Percentiles rank a stretch among this genome's conserved stretches.
These are phyloP conservation scores for Casaregolazyma lundiana DNA, from an alignment of 1,139 yeast species.

Conservation along the genomic window DNA sequence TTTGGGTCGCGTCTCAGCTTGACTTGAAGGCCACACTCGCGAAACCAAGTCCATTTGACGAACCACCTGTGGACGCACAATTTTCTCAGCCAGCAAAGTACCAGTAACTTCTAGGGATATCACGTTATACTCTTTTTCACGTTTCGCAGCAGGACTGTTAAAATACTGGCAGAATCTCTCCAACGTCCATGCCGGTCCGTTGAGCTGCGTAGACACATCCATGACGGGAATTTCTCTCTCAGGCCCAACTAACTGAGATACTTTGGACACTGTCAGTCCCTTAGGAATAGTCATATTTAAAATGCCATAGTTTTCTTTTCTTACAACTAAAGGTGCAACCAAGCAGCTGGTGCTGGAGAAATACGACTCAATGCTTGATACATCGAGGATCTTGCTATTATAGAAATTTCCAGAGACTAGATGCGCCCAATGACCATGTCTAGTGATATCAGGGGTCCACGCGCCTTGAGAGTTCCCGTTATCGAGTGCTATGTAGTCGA, in stretches of 20 bases:
- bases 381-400: conserved; percentile 17
- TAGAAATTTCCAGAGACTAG: conserved; percentile 4
- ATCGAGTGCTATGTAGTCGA: conserved; percentile 78
- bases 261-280: conserved; percentile 48
- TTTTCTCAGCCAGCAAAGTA: conserved; percentile 46
- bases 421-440: conserved; percentile 1
- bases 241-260: conserved; percentile 58
- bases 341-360: conserved; percentile 30
- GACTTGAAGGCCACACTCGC: conserved; percentile 51
- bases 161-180: conserved; percentile 74
- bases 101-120: conserved; percentile 74
- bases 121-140: conserved; percentile 74
- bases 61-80: conserved; percentile 64
- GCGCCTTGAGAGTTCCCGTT: conserved; percentile 53
- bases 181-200: conserved; percentile 59
- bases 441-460: conserved; percentile 26
- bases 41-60: conserved; percentile 66
- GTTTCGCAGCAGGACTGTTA: conserved; percentile 39
- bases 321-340: conserved; percentile 39
- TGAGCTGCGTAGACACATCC: conserved; percentile 83
- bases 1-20: conserved; percentile 42
- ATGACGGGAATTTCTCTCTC: conserved; percentile 71
- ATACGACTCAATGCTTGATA: conserved; percentile 16
- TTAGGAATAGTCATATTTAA: conserved; percentile 44
- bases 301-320: conserved; percentile 30